phyloP scores from a whole-genome alignment of 2,329 filamentous ascomycete species.

The Pestalotiopsis sp. region DNA sequence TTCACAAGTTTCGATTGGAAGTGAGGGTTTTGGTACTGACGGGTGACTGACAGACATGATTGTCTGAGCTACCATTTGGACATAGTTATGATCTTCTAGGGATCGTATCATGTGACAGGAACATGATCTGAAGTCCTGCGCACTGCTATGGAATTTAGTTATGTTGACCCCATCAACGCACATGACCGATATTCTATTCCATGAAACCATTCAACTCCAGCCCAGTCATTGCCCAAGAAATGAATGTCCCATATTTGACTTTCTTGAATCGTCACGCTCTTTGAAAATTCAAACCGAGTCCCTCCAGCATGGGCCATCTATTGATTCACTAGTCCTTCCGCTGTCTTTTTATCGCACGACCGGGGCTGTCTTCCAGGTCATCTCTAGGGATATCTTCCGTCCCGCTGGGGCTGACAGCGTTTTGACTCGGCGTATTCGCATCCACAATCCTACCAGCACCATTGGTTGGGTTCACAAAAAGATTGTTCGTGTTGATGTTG shows the following conservation, averaged over 20 bases:
- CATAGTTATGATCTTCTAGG: too few species aligned
- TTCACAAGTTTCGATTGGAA: too few species aligned
- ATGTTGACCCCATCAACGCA: neutral
- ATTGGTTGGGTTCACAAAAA: conserved; percentile 17
- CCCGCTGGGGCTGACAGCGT: conserved; percentile 48
- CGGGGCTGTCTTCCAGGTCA: conserved; percentile 39
- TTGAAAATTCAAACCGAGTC: neutral
- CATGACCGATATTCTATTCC: neutral
- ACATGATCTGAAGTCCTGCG: too few species aligned
- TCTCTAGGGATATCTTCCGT: conserved; percentile 54
- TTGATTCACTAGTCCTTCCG: conserved; percentile 27
- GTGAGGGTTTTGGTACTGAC: too few species aligned
- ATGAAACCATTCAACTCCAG: neutral
- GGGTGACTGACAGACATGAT: too few species aligned
- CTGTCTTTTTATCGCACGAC: conserved; percentile 33
- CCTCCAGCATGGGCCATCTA: neutral
- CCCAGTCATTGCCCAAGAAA: neutral
- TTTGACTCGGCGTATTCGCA: conserved; percentile 34
- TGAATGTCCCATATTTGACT: neutral
- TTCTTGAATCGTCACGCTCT: neutral
- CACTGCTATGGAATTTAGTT: too few species aligned
- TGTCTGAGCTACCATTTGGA: too few species aligned
- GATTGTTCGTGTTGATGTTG: conserved; percentile 20
- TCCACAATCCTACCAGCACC: conserved; percentile 25
- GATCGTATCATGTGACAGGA: too few species aligned